Conservation (phyloP, 106 monocot species). For the Alisma plantagoaquatica region DNA sequence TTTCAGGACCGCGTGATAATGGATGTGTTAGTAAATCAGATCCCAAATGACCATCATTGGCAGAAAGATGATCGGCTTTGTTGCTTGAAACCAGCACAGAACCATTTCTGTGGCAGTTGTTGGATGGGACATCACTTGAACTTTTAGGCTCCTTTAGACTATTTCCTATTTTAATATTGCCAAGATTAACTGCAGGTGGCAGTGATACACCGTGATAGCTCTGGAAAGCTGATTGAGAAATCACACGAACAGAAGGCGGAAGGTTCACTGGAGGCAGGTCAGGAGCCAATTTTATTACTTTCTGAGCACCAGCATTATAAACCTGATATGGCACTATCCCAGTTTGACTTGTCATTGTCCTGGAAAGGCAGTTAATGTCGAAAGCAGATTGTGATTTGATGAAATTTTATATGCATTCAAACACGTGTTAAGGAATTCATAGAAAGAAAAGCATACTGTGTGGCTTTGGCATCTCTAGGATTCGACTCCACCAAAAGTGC, state of each 20-base stretch:
- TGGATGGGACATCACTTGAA: constrained; percentile 9
- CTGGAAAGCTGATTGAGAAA: constrained; percentile 70
- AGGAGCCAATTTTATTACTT: constrained; percentile 85
- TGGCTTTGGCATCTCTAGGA: constrained; percentile 18
- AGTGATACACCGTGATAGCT: constrained; percentile 10
- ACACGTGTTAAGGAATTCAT: not conserved
- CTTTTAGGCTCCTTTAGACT: constrained; percentile 10
- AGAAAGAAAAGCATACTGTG: constrained; percentile 5
- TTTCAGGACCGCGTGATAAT: constrained; percentile 46
- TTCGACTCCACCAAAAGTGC: constrained; percentile 73
- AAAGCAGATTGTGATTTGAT: too few species aligned
- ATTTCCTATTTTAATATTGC: constrained; percentile 10
- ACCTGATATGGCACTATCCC: constrained; percentile 15
- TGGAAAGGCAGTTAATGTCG: constrained; percentile 13
- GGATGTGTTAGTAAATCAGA: constrained; percentile 79
- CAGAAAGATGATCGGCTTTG: constrained; percentile 7
- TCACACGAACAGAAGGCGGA: constrained; percentile 74
- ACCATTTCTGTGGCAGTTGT: constrained; percentile 5
- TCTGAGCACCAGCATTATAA: constrained; percentile 24
- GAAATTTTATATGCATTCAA: too few species aligned
- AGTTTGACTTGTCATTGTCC: constrained; percentile 11
- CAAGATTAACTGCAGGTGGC: constrained; percentile 7
- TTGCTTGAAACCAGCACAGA: constrained; percentile 9
- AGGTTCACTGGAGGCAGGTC: constrained; percentile 93
- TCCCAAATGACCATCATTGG: constrained; percentile 38